Evolutionary conservation across 1,139 yeast genomes (phyloP).

Genomic region (Geotrichum klebahnii): DNA sequence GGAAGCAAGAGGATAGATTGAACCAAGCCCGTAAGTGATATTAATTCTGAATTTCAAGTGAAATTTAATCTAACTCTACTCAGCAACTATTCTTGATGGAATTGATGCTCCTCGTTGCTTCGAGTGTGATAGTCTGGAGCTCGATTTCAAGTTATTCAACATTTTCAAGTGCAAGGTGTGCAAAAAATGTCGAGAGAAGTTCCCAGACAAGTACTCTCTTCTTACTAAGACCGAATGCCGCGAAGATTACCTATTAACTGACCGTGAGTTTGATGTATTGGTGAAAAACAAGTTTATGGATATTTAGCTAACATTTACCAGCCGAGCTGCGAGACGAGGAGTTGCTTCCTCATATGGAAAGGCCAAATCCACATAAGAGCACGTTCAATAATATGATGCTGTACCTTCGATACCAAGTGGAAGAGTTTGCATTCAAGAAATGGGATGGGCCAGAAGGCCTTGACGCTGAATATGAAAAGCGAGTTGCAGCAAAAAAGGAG

Average conservation of each 20-base stretch:
- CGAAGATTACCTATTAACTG: conserved; percentile 87
- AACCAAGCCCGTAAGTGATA: conserved; percentile 26
- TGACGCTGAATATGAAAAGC: conserved; percentile 85
- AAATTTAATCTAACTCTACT: background rate
- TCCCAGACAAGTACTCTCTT: conserved; percentile 83
- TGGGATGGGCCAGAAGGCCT: conserved; percentile 91
- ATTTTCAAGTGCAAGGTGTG: conserved; percentile 76
- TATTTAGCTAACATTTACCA: conserved; percentile 1
- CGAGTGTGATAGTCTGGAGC: conserved; percentile 72
- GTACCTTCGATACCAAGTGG: conserved; percentile 83
- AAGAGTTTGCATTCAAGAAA: conserved; percentile 83
- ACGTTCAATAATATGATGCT: conserved; percentile 90
- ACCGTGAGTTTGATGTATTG: conserved; percentile 44
- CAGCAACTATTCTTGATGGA: conserved; percentile 43
- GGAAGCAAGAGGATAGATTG: conserved; percentile 60
- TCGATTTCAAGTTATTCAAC: conserved; percentile 67
- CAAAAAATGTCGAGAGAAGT: conserved; percentile 61
- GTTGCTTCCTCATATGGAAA: conserved; percentile 71
- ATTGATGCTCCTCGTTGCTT: conserved; percentile 68
- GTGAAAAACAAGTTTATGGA: background rate
- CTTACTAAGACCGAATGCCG: conserved; percentile 93
- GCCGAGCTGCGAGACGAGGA: conserved; percentile 71
- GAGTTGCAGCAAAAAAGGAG: conserved; percentile 67
- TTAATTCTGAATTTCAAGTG: background rate
- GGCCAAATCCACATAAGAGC: conserved; percentile 90